phyloP scores from a whole-genome alignment of 2,329 filamentous ascomycete genomes.

The Fusarium drepaniforme region DNA sequence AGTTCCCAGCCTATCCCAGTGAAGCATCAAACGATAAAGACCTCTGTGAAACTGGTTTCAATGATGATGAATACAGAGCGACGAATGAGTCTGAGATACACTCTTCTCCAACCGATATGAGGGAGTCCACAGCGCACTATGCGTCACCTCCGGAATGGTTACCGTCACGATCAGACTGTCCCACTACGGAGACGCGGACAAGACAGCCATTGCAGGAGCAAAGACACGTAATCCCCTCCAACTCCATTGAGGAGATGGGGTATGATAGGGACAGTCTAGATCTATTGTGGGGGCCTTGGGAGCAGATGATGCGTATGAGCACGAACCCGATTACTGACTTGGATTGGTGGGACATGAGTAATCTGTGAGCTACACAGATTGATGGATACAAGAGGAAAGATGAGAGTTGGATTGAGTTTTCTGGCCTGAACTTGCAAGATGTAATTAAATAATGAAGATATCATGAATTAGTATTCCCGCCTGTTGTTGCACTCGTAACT shows the following conservation, averaged over 20 bases:
- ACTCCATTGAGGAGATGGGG: neutral
- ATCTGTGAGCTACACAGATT: constrained; percentile 7
- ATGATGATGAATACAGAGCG: neutral
- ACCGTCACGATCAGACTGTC: neutral
- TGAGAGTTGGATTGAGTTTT: too few species aligned
- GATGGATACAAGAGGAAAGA: too few species aligned
- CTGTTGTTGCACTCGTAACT: too few species aligned
- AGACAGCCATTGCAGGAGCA: neutral
- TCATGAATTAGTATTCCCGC: too few species aligned
- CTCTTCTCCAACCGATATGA: constrained; percentile 21
- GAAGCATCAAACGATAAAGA: neutral
- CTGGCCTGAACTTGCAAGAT: too few species aligned
- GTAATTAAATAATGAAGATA: too few species aligned
- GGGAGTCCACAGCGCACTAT: constrained; percentile 32
- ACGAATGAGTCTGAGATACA: neutral
- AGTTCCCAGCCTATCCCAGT: constrained; percentile 22
- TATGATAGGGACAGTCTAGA: neutral
- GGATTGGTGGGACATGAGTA: constrained; percentile 32
- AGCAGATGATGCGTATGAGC: constrained; percentile 15
- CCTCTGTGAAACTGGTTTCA: neutral
- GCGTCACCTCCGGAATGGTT: constrained; percentile 31
- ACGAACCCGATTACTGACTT: constrained; percentile 7
- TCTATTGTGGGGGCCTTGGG: constrained; percentile 35
- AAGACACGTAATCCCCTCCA: neutral
- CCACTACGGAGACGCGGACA: neutral